phyloP scores from a whole-genome alignment of 2,329 filamentous ascomycete genomes.

The Aspergillus viridinutans region DNA sequence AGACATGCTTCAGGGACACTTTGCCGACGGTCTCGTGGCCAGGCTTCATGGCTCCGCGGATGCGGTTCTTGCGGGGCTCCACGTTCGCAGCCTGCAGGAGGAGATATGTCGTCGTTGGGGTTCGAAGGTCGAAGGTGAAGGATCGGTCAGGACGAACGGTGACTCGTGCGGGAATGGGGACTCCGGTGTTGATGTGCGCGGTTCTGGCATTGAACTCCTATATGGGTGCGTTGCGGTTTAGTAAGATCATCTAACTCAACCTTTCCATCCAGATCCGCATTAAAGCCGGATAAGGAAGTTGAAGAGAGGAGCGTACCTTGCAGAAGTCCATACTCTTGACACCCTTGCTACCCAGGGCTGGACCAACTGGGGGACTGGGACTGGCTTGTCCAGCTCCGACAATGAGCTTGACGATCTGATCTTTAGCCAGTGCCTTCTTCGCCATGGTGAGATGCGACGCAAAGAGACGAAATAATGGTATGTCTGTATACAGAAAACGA shows the following conservation, averaged over 20 bases:
- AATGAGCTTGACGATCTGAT: constrained; percentile 93
- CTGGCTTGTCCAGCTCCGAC: constrained; percentile 93
- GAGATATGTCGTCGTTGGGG: constrained; percentile 88
- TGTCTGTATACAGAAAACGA: neutral
- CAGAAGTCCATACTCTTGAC: constrained; percentile 99
- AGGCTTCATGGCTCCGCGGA: constrained; percentile 69
- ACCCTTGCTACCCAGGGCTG: constrained; percentile 92
- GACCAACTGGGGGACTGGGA: constrained; percentile 92
- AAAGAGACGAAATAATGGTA: neutral
- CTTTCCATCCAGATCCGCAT: neutral
- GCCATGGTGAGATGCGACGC: constrained; percentile 42
- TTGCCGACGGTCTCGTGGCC: constrained; percentile 75
- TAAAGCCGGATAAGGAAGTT: neutral
- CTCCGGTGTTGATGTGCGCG: constrained; percentile 73
- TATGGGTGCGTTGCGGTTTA: neutral
- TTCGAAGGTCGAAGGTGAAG: constrained; percentile 89
- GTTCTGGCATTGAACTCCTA: constrained; percentile 98
- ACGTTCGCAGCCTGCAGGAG: constrained; percentile 79
- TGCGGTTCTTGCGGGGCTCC: constrained; percentile 65
- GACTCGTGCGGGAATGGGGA: constrained; percentile 84
- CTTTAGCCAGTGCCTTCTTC: constrained; percentile 47
- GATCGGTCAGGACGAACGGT: constrained; percentile 89
- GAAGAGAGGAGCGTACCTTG: constrained; percentile 60
- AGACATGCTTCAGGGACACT: constrained; percentile 90
- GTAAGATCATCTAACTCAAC: neutral